Evolutionary conservation across 768 basidiomycete species (phyloP).

Genomic region (Pluteus cervinus): DNA sequence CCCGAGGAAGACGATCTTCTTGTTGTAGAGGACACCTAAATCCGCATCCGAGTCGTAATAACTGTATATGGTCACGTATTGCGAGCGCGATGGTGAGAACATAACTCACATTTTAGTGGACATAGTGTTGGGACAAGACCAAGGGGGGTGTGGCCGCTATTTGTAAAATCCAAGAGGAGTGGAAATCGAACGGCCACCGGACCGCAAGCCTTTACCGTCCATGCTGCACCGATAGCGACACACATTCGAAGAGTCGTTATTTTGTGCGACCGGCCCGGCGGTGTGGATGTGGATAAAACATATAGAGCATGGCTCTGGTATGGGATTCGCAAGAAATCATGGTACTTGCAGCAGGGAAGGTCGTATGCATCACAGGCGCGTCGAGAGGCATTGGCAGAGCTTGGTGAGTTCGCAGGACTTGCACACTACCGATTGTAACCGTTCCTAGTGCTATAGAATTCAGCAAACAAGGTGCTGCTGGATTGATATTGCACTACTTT

Average conservation of each 20-base stretch:
- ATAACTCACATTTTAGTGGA: conserved; percentile 50
- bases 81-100: neutral
- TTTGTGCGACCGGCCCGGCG: no score
- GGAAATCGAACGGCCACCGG: neutral
- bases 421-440: neutral
- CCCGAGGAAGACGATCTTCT: conserved; percentile 58
- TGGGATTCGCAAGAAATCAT: conserved; percentile 21
- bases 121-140: conserved; percentile 15
- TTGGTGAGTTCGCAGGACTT: conserved; percentile 28
- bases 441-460: conserved; percentile 47
- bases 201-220: neutral
- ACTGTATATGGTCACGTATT: conserved; percentile 18
- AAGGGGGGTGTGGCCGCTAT: neutral
- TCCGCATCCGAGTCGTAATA: conserved; percentile 64
- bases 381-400: conserved; percentile 70
- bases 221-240: no score
- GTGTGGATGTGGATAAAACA: no score
- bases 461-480: conserved; percentile 57
- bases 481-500: conserved; percentile 61
- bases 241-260: no score
- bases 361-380: conserved; percentile 70
- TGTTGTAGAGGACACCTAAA: conserved; percentile 36
- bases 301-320: no score
- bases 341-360: conserved; percentile 44
- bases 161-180: neutral